phyloP scores from a whole-genome alignment of 768 basidiomycete species.

The Tubosaeta sp. region DNA sequence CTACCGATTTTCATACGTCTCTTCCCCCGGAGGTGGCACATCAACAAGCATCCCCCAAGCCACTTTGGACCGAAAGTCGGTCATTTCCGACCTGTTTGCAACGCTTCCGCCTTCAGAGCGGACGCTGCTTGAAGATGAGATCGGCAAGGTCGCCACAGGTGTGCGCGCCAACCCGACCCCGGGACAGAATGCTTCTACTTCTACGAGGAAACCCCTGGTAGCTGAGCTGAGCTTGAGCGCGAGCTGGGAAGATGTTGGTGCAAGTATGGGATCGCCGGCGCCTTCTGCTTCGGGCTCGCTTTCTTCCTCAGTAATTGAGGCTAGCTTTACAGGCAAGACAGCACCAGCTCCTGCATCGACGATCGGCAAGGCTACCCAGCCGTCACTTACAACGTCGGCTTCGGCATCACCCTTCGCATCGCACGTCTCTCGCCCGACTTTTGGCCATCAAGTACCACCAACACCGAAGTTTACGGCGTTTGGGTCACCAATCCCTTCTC shows the following conservation, averaged over 20 bases:
- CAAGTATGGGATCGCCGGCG: conserved; percentile 14
- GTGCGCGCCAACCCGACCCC: conserved; percentile 12
- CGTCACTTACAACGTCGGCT: not conserved
- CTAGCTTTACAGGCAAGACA: conserved; percentile 4
- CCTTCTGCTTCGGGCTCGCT: conserved; percentile 7
- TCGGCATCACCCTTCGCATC: conserved; percentile 8
- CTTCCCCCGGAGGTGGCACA: conserved; percentile 16
- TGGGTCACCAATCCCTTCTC: conserved; percentile 20
- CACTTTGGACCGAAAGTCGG: conserved; percentile 49
- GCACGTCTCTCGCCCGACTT: not conserved
- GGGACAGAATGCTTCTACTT: conserved; percentile 8
- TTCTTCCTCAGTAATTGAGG: conserved; percentile 2
- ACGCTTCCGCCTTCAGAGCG: conserved; percentile 63
- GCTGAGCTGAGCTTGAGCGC: conserved; percentile 44
- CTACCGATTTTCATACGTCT: conserved; percentile 50
- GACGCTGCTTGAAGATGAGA: conserved; percentile 54
- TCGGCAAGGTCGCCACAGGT: conserved; percentile 36
- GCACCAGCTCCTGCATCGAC: not conserved
- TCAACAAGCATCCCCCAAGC: conserved; percentile 23
- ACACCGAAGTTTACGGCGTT: conserved; percentile 25
- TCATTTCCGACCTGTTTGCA: conserved; percentile 66
- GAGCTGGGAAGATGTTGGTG: conserved; percentile 60
- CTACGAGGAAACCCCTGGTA: conserved; percentile 18
- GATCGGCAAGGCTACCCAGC: not conserved
- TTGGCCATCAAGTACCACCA: conserved; percentile 5